These are phyloP conservation scores for Phytophthora palmivora DNA, from an alignment of 352 stramenopile genomes.

Conservation along the genomic window DNA sequence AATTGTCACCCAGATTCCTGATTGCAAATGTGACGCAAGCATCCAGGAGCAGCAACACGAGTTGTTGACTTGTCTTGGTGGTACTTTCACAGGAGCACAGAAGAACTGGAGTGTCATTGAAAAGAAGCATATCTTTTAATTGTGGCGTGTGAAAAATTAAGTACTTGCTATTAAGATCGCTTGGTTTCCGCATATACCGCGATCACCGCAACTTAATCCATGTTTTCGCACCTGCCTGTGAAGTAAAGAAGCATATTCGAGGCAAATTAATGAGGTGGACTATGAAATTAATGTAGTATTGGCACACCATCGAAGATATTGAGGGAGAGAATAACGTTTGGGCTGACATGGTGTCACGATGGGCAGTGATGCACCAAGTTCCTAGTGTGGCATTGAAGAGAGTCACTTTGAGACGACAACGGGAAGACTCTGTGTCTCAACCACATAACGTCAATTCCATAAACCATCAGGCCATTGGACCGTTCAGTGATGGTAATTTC, in stretches of 20 bases:
- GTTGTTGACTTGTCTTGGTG: constrained; percentile 10
- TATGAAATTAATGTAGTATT: constrained; percentile 16
- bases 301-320: constrained; percentile 25
- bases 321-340: constrained; percentile 12
- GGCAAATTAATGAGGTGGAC: constrained; percentile 12
- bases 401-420: background rate
- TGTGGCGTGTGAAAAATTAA: constrained; percentile 6
- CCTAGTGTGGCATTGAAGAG: background rate
- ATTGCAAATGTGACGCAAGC: background rate
- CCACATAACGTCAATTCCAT: background rate
- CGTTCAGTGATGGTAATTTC: constrained; percentile 23
- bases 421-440: background rate
- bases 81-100: constrained; percentile 10
- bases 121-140: background rate
- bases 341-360: constrained; percentile 18
- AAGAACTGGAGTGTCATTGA: constrained; percentile 24
- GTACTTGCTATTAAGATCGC: constrained; percentile 9
- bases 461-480: constrained; percentile 3
- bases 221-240: constrained; percentile 3
- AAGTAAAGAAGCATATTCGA: constrained; percentile 21
- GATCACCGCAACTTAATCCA: constrained; percentile 9
- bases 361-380: background rate
- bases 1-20: background rate
- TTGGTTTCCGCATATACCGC: constrained; percentile 2
- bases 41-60: constrained; percentile 18